A percentile compares a stretch with the other conserved stretches of the same genome.
phyloP scores from a whole-genome alignment of 2,329 filamentous ascomycete genomes.

The Berkeleyomyces rouxiae region DNA sequence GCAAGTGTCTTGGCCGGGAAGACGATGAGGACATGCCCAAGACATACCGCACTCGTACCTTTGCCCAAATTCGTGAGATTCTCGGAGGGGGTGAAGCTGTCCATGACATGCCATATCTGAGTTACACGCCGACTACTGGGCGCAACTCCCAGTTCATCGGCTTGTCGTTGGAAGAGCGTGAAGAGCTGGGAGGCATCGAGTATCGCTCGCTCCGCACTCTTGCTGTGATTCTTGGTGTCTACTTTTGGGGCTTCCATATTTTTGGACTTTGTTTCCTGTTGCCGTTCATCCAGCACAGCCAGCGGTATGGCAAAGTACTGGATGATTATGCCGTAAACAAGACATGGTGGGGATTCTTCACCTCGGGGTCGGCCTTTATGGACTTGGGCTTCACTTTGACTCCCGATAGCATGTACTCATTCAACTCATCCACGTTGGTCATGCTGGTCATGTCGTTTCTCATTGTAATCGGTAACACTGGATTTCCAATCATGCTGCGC shows the following conservation, averaged over 20 bases:
- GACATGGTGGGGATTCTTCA: conserved; percentile 89
- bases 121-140: conserved; percentile 81
- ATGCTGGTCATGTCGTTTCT: conserved; percentile 68
- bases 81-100: conserved; percentile 8
- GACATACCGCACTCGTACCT: conserved; percentile 5
- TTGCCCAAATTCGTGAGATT: conserved; percentile 9
- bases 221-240: conserved; percentile 57
- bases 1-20: conserved; percentile 2
- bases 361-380: conserved; percentile 74
- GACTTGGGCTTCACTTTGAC: conserved; percentile 90
- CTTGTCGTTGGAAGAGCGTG: conserved; percentile 74
- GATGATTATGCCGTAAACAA: conserved; percentile 42
- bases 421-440: conserved; percentile 58
- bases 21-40: conserved; percentile 5
- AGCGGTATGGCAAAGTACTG: conserved; percentile 50
- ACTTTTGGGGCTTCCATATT: conserved; percentile 71
- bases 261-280: conserved; percentile 57
- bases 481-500: conserved; percentile 84
- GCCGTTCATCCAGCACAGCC: conserved; percentile 59
- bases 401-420: conserved; percentile 84
- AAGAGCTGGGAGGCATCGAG: conserved; percentile 91
- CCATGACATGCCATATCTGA: conserved; percentile 66
- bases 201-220: conserved; percentile 83
- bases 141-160: conserved; percentile 88
- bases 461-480: conserved; percentile 89